These are phyloP conservation scores for Metroxylon sagu DNA, from an alignment of 176 grass and related monocot species.

Conservation along the genomic window DNA sequence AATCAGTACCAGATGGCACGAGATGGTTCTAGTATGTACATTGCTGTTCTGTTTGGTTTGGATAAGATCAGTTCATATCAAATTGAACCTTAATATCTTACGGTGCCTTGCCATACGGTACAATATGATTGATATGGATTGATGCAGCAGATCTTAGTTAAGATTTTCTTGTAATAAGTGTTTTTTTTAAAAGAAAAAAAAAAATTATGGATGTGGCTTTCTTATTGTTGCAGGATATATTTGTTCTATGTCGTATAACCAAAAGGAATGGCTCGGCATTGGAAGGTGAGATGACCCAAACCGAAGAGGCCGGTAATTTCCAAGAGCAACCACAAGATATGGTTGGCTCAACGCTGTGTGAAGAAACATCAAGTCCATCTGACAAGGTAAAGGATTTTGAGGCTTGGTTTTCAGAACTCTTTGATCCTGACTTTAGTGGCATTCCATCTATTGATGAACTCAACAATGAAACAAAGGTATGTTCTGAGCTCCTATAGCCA, in stretches of 20 bases:
- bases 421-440: slow-evolving; percentile 33
- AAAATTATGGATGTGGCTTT: background rate
- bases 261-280: slow-evolving; percentile 45
- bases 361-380: slow-evolving; percentile 14
- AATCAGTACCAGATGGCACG: too few species aligned
- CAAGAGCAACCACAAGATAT: slow-evolving; percentile 24
- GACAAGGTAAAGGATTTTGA: slow-evolving; percentile 17
- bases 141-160: too few species aligned
- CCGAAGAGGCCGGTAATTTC: slow-evolving; percentile 6
- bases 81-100: too few species aligned
- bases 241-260: slow-evolving; percentile 90
- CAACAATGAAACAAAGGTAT: slow-evolving; percentile 40
- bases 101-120: too few species aligned
- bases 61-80: too few species aligned
- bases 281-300: slow-evolving; percentile 32
- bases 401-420: slow-evolving; percentile 30
- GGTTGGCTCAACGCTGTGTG: slow-evolving; percentile 16
- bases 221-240: slow-evolving; percentile 49
- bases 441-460: slow-evolving; percentile 15
- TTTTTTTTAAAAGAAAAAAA: too few species aligned
- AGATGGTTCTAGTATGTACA: too few species aligned
- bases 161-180: too few species aligned
- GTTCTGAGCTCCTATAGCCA: slow-evolving; percentile 7
- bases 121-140: too few species aligned
- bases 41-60: too few species aligned